phyloP scores from a whole-genome alignment of 495 filamentous ascomycete genomes.

The Rhizodiscina lignyota region DNA sequence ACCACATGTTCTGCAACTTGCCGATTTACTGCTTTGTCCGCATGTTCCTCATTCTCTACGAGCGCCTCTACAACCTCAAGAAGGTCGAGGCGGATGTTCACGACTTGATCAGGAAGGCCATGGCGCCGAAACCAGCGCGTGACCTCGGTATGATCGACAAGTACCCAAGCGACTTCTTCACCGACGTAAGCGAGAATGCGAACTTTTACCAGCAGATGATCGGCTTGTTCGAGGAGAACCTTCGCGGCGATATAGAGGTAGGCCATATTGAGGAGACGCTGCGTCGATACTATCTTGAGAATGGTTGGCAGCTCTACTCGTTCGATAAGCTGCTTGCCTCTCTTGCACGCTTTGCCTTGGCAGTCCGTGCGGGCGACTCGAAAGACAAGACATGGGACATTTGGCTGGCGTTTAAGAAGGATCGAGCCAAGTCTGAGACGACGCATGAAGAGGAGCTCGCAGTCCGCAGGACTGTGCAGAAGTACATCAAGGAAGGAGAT shows the following conservation, averaged over 20 bases:
- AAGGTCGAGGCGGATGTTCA: conserved; percentile 52
- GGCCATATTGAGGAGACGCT: conserved; percentile 72
- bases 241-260: conserved; percentile 62
- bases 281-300: conserved; percentile 71
- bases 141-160: conserved; percentile 63
- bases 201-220: conserved; percentile 57
- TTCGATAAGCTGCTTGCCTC: conserved; percentile 69
- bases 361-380: conserved; percentile 58
- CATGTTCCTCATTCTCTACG: conserved; percentile 75
- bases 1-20: conserved; percentile 78
- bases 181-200: conserved; percentile 39
- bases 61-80: conserved; percentile 69
- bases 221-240: conserved; percentile 48
- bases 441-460: conserved; percentile 65
- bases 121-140: conserved; percentile 56
- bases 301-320: conserved; percentile 80
- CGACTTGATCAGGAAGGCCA: conserved; percentile 52
- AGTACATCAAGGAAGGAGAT: conserved; percentile 74
- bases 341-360: conserved; percentile 56
- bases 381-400: conserved; percentile 88
- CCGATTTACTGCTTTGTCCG: conserved; percentile 87
- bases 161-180: conserved; percentile 68
- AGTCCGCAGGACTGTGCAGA: conserved; percentile 73
- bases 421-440: conserved; percentile 62
- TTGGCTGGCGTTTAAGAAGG: conserved; percentile 62